Conservation (phyloP, 2,329 filamentous ascomycete genomes). For the Talaromyces sp. region DNA sequence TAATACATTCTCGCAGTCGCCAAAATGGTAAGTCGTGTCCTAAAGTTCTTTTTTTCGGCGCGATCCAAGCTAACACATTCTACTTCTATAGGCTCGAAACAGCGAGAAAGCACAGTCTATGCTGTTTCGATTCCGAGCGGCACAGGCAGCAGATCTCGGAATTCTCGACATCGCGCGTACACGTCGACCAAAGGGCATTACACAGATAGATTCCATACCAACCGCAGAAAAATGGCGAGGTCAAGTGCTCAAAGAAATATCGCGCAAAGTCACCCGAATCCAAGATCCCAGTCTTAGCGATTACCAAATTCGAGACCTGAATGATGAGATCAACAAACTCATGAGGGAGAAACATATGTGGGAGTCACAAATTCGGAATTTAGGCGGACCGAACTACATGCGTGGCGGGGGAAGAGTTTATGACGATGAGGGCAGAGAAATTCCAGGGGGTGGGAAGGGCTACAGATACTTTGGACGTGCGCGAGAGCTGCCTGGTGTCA, state of each 20-base stretch:
- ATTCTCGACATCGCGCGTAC: slow-evolving; percentile 91
- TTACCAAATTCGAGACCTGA: slow-evolving; percentile 95
- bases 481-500: slow-evolving; percentile 85
- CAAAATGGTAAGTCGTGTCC: background rate
- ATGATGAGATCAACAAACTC: slow-evolving; percentile 98
- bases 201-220: slow-evolving; percentile 77
- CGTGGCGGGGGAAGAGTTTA: slow-evolving; percentile 67
- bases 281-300: slow-evolving; percentile 89
- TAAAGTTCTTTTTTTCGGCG: background rate
- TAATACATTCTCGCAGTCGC: background rate
- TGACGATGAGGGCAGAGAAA: slow-evolving; percentile 70
- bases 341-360: slow-evolving; percentile 99
- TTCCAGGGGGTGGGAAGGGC: slow-evolving; percentile 72
- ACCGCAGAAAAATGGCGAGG: slow-evolving; percentile 97
- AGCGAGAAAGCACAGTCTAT: slow-evolving; percentile 99
- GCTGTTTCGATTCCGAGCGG: slow-evolving; percentile 99
- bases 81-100: slow-evolving; percentile 72
- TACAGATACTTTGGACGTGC: slow-evolving; percentile 94
- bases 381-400: slow-evolving; percentile 98
- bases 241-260: slow-evolving; percentile 95
- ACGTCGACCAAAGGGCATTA: slow-evolving; percentile 87
- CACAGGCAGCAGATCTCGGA: slow-evolving; percentile 91
- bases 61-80: background rate
- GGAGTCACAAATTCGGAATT: slow-evolving; percentile 92
- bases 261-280: slow-evolving; percentile 92